phyloP scores from a whole-genome alignment of 176 grass and related monocot species.

The Paspalum vaginatum region DNA sequence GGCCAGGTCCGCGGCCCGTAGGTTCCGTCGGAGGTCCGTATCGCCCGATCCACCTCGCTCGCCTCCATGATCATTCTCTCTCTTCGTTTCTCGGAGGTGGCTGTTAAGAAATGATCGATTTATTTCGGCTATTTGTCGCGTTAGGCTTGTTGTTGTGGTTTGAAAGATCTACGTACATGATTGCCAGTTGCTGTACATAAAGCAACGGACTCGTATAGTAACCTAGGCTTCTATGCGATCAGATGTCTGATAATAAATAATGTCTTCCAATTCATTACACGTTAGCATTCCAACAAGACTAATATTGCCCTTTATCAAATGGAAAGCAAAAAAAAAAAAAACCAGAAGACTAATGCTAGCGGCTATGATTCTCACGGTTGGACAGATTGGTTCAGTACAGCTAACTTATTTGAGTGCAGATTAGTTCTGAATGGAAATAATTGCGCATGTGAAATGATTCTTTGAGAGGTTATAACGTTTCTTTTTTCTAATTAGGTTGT shows the following conservation, averaged over 20 bases:
- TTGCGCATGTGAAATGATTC: not conserved
- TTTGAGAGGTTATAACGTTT: no score
- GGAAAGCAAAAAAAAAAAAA: no score
- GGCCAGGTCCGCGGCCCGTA: constrained; percentile 40
- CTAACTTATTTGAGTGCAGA: not conserved
- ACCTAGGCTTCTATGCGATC: not conserved
- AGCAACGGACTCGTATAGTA: not conserved
- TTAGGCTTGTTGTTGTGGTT: not conserved
- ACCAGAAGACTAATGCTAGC: not conserved
- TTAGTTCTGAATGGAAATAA: not conserved
- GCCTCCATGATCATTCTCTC: no score
- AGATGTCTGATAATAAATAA: not conserved
- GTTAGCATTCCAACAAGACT: not conserved
- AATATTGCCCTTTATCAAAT: no score
- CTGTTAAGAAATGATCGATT: no score
- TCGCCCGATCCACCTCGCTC: no score
- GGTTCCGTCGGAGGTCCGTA: constrained; percentile 45
- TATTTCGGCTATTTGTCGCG: no score
- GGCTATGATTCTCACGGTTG: not conserved
- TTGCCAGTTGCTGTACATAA: not conserved
- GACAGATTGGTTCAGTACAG: not conserved
- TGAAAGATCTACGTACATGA: not conserved
- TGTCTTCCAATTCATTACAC: not conserved
- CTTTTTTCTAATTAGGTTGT: no score
- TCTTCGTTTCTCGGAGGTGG: no score